phyloP scores from a whole-genome alignment of 2,329 filamentous ascomycete genomes.

The Xylariaceae sp. region DNA sequence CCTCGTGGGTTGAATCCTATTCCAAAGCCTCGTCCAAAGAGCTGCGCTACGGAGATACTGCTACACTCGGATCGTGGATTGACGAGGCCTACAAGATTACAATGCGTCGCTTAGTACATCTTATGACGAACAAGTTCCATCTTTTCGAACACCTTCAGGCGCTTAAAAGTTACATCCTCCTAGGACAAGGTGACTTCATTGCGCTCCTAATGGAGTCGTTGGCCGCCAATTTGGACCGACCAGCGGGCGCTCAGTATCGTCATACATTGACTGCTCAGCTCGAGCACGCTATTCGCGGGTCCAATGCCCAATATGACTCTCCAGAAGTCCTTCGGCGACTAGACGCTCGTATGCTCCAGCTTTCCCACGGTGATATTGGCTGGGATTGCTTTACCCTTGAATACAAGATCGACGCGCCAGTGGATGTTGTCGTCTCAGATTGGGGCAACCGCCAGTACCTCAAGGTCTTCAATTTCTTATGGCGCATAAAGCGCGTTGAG shows the following conservation, averaged over 20 bases:
- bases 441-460: slow-evolving; percentile 95
- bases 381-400: slow-evolving; percentile 99
- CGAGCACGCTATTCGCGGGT: slow-evolving; percentile 93
- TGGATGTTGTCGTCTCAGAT: slow-evolving; percentile 94
- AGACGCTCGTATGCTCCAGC: slow-evolving; percentile 96
- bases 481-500: slow-evolving; percentile 96
- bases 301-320: slow-evolving; percentile 92
- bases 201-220: slow-evolving; percentile 95
- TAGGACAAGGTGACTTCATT: slow-evolving; percentile 96
- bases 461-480: slow-evolving; percentile 98
- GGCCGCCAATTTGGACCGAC: slow-evolving; percentile 84
- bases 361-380: slow-evolving; percentile 93
- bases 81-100: slow-evolving; percentile 97
- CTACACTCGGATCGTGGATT: slow-evolving; percentile 85
- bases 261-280: slow-evolving; percentile 97
- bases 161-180: slow-evolving; percentile 87
- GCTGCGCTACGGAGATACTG: slow-evolving; percentile 86
- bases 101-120: slow-evolving; percentile 86
- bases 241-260: slow-evolving; percentile 93
- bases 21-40: slow-evolving; percentile 90
- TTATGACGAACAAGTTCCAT: slow-evolving; percentile 94
- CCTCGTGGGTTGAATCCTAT: slow-evolving; percentile 91
- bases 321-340: slow-evolving; percentile 85
- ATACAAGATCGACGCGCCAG: slow-evolving; percentile 94
- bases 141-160: slow-evolving; percentile 88